These are phyloP conservation scores for Cladosporium velox DNA, from an alignment of 2,329 filamentous ascomycete genomes.

Conservation along the genomic window DNA sequence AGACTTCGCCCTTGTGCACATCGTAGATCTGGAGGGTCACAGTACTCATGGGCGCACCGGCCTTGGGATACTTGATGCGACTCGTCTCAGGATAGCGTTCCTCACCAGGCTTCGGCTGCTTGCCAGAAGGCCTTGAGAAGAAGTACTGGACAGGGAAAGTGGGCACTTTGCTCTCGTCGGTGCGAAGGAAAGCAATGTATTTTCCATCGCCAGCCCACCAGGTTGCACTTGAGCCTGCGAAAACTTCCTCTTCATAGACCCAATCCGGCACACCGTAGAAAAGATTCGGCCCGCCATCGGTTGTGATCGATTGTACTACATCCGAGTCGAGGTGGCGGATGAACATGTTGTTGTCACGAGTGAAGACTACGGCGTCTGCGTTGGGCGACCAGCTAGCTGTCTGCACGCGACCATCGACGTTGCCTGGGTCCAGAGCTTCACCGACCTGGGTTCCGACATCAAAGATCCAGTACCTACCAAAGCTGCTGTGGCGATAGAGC, in stretches of 20 bases:
- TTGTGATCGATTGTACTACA: slow-evolving; percentile 71
- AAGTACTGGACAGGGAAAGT: slow-evolving; percentile 95
- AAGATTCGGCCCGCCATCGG: slow-evolving; percentile 80
- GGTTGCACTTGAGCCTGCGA: slow-evolving; percentile 75
- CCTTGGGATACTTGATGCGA: slow-evolving; percentile 96
- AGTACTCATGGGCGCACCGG: slow-evolving; percentile 87
- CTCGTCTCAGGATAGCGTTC: slow-evolving; percentile 89
- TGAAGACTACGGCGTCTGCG: slow-evolving; percentile 86
- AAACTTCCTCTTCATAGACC: slow-evolving; percentile 91
- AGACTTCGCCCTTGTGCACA: slow-evolving; percentile 72
- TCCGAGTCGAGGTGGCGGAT: slow-evolving; percentile 67
- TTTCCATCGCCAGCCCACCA: slow-evolving; percentile 95
- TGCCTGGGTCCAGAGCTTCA: slow-evolving; percentile 72
- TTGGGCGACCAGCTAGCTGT: slow-evolving; percentile 86
- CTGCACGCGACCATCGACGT: slow-evolving; percentile 69
- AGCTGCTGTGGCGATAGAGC: slow-evolving; percentile 90
- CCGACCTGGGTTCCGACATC: slow-evolving; percentile 79
- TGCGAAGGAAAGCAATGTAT: slow-evolving; percentile 87
- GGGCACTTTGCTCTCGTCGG: slow-evolving; percentile 88
- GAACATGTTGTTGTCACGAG: slow-evolving; percentile 85
- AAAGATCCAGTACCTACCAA: slow-evolving; percentile 85
- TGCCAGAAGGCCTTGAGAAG: slow-evolving; percentile 79
- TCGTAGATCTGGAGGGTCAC: slow-evolving; percentile 91
- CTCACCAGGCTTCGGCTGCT: slow-evolving; percentile 65
- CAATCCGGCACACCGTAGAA: slow-evolving; percentile 98